Evolutionary conservation across 2,329 filamentous ascomycete species (phyloP).

Genomic region (Colletotrichum paranaense): DNA sequence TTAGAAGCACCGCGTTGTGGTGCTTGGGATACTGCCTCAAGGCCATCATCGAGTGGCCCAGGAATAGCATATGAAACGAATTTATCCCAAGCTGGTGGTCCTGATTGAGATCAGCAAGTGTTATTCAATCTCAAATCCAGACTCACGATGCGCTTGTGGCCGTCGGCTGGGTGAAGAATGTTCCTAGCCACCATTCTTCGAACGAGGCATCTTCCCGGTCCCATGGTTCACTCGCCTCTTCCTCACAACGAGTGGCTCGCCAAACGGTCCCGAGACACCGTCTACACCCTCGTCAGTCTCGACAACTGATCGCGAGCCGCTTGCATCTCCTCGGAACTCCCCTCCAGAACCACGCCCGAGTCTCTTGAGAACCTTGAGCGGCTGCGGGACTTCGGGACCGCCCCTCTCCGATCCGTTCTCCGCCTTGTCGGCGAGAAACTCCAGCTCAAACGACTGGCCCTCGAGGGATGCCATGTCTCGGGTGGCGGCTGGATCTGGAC

Average conservation of each 20-base stretch:
- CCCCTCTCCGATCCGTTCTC: conserved; percentile 21
- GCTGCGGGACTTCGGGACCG: conserved; percentile 50
- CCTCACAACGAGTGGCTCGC: conserved; percentile 46
- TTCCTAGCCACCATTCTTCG: not conserved
- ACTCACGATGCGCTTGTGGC: conserved; percentile 1
- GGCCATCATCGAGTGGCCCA: not conserved
- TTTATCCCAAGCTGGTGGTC: not conserved
- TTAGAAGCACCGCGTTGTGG: not conserved
- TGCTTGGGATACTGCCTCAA: not conserved
- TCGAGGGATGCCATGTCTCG: conserved; percentile 49
- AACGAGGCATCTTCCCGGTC: conserved; percentile 2
- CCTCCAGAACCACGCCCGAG: conserved; percentile 20
- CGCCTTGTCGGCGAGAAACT: conserved; percentile 44
- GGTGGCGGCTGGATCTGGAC: not conserved
- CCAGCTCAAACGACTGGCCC: conserved; percentile 42
- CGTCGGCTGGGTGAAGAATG: not conserved
- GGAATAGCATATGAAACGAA: not conserved
- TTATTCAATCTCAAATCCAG: too few species aligned
- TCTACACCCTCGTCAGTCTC: conserved; percentile 39
- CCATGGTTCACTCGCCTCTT: conserved; percentile 45
- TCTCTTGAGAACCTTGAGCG: conserved; percentile 63
- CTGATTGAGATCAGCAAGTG: not conserved
- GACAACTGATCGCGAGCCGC: conserved; percentile 29
- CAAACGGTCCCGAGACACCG: conserved; percentile 40
- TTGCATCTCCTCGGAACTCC: conserved; percentile 33